phyloP scores from a whole-genome alignment of 106 monocot species.

The Triglochin maritima region DNA sequence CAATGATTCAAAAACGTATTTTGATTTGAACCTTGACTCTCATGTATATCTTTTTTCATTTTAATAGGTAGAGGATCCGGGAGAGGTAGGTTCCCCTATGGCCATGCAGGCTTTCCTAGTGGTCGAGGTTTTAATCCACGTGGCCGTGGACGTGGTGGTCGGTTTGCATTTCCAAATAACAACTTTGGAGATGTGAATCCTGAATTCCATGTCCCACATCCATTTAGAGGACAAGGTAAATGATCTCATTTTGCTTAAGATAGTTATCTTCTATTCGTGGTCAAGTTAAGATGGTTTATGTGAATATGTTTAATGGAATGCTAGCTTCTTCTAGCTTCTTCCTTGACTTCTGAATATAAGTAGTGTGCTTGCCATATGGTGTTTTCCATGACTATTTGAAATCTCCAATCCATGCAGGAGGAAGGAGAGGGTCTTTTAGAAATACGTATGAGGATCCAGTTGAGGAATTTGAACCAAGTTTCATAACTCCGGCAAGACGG shows the following conservation, averaged over 20 bases:
- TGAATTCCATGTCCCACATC: constrained; percentile 38
- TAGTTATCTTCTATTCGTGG: neutral
- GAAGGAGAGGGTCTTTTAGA: constrained; percentile 29
- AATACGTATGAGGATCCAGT: constrained; percentile 3
- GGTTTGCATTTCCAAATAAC: constrained; percentile 28
- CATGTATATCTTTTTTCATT: constrained; percentile 3
- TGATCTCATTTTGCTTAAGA: neutral
- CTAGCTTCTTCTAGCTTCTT: neutral
- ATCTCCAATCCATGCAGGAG: constrained; percentile 17
- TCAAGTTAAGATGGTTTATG: no score
- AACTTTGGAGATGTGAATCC: constrained; percentile 20
- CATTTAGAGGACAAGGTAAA: constrained; percentile 46
- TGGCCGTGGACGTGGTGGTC: constrained; percentile 47
- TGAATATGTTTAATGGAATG: neutral
- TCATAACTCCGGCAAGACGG: constrained; percentile 11
- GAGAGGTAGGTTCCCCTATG: constrained; percentile 41
- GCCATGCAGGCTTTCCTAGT: constrained; percentile 47
- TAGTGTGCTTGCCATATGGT: neutral
- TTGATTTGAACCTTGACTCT: neutral
- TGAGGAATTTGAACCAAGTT: constrained; percentile 8
- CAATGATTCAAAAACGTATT: neutral
- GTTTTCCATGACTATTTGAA: neutral
- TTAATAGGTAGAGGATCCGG: constrained; percentile 53
- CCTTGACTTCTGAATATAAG: no score
- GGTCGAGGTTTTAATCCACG: constrained; percentile 35